phyloP scores from a whole-genome alignment of 192 early-diverging fungal genomes.

The Coemansia sp. region DNA sequence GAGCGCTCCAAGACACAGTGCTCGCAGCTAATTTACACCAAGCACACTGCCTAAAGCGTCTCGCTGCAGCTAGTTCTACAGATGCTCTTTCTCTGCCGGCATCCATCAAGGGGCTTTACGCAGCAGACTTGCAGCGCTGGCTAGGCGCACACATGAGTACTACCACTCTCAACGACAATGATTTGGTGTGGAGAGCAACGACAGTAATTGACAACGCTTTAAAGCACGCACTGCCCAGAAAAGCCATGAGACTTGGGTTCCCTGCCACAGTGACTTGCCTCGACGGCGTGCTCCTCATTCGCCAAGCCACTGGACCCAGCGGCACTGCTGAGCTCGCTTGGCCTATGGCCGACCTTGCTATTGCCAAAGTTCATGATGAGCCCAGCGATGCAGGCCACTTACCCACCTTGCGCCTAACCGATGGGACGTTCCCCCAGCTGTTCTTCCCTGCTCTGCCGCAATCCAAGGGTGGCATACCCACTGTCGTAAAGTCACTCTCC shows the following conservation, averaged over 20 bases:
- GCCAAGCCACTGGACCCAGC: neutral
- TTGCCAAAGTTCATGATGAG: neutral
- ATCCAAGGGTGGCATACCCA: slow-evolving; percentile 32
- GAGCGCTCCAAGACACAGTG: neutral
- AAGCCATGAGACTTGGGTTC: slow-evolving; percentile 19
- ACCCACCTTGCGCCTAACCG: slow-evolving; percentile 11
- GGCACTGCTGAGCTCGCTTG: slow-evolving; percentile 18
- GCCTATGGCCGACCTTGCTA: slow-evolving; percentile 36
- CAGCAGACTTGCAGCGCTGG: slow-evolving; percentile 16
- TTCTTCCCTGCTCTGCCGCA: slow-evolving; percentile 38
- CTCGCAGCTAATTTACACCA: neutral
- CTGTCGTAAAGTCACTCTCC: neutral
- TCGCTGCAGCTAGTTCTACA: neutral
- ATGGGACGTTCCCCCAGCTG: slow-evolving; percentile 26
- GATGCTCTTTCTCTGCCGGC: neutral
- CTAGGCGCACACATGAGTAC: neutral
- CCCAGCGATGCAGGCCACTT: slow-evolving; percentile 3
- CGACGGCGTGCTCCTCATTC: slow-evolving; percentile 27
- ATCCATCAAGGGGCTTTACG: slow-evolving; percentile 9
- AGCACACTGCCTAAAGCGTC: neutral
- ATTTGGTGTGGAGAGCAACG: neutral
- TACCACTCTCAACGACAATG: neutral
- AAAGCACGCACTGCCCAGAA: slow-evolving; percentile 30
- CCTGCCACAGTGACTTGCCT: slow-evolving; percentile 15
- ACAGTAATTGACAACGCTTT: slow-evolving; percentile 31